phyloP scores from a whole-genome alignment of 2,329 filamentous ascomycete genomes.

The Colletotrichum sojae region DNA sequence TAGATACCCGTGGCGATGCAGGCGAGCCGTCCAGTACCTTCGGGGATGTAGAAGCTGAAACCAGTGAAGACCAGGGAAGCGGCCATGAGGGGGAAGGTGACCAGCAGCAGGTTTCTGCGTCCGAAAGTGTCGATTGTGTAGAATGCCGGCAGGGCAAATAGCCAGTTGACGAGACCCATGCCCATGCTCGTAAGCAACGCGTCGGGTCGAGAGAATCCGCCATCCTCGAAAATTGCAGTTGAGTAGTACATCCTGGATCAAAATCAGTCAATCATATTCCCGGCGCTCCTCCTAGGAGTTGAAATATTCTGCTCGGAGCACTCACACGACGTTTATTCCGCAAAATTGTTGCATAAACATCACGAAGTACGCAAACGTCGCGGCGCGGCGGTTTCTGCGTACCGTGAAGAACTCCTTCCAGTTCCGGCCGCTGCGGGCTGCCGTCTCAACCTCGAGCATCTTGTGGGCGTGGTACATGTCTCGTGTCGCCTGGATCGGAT shows the following conservation, averaged over 20 bases:
- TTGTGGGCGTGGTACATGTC: constrained; percentile 66
- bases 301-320: not conserved
- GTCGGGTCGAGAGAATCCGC: constrained; percentile 55
- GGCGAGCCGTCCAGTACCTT: constrained; percentile 45
- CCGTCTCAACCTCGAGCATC: constrained; percentile 50
- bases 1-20: constrained; percentile 56
- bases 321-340: constrained; percentile 62
- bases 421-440: constrained; percentile 47
- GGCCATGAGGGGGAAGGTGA: constrained; percentile 72
- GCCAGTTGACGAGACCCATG: constrained; percentile 69
- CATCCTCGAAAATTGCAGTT: constrained; percentile 57
- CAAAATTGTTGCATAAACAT: constrained; percentile 57
- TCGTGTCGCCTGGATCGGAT: constrained; percentile 62
- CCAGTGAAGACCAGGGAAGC: constrained; percentile 68
- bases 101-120: constrained; percentile 67
- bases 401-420: constrained; percentile 56
- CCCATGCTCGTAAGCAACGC: constrained; percentile 70
- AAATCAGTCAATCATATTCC: constrained; percentile 1
- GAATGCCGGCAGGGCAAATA: constrained; percentile 71
- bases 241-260: constrained; percentile 66
- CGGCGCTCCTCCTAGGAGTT: too few relatives aligned
- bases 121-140: constrained; percentile 73
- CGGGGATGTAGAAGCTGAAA: constrained; percentile 62
- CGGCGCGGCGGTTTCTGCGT: constrained; percentile 53
- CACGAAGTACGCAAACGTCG: constrained; percentile 53